These are phyloP conservation scores for Rhizopus stolonifer DNA, from an alignment of 371 early-diverging fungal genomes.

Conservation along the genomic window DNA sequence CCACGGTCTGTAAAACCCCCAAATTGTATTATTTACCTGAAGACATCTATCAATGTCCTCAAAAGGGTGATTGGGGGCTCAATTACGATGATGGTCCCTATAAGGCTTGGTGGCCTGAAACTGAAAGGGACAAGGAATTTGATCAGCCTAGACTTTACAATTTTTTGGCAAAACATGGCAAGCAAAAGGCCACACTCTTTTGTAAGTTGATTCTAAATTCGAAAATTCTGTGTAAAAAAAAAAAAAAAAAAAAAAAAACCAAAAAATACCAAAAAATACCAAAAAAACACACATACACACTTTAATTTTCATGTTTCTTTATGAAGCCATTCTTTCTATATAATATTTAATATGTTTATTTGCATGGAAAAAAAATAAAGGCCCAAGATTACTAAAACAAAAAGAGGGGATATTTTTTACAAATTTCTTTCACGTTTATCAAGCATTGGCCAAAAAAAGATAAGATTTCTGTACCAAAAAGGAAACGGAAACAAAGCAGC, in stretches of 20 bases:
- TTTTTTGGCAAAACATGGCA: constrained; percentile 24
- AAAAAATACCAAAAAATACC: constrained; percentile 19
- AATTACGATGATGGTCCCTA: constrained; percentile 38
- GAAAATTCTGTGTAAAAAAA: constrained; percentile 9
- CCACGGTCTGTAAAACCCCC: constrained; percentile 24
- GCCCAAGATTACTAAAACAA: constrained; percentile 14
- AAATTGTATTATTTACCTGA: constrained; percentile 26
- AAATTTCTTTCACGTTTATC: too few species aligned
- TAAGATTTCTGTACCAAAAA: too few species aligned
- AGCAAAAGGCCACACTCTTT: constrained; percentile 40
- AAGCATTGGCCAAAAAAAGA: too few species aligned
- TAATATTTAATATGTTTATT: too few species aligned
- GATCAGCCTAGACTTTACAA: constrained; percentile 46
- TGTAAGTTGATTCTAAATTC: constrained; percentile 33
- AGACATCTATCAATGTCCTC: constrained; percentile 29
- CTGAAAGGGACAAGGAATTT: constrained; percentile 18
- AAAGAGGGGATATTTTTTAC: too few species aligned
- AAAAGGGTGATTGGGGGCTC: constrained; percentile 32
- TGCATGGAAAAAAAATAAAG: too few species aligned
- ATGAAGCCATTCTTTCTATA: too few species aligned
- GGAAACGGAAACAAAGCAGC: too few species aligned
- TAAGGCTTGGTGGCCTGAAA: constrained; percentile 18
- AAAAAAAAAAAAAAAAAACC: neutral
- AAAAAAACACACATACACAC: too few species aligned
- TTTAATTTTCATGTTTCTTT: too few species aligned